Percentiles rank a stretch among this genome's conserved stretches.
Evolutionary conservation across 805 yeast genomes (phyloP).

Genomic region (Ogataea angusta): DNA sequence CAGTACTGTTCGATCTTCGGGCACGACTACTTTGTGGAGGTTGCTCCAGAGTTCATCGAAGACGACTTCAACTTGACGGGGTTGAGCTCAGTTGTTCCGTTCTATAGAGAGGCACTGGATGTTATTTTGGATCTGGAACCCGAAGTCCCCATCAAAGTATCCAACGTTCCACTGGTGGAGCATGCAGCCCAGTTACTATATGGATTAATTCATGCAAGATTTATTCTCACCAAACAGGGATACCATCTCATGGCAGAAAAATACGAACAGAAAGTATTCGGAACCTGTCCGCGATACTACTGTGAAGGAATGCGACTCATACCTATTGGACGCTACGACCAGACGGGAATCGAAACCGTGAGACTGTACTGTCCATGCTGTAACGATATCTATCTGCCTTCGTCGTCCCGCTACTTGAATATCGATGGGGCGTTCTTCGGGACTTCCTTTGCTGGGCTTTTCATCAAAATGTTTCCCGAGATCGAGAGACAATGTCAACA

Average conservation of each 20-base stretch:
- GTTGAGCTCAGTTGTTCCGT: conserved; percentile 77
- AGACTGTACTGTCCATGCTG: conserved; percentile 93
- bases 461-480: conserved; percentile 89
- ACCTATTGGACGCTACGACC: conserved; percentile 89
- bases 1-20: conserved; percentile 76
- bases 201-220: conserved; percentile 93
- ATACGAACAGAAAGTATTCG: conserved; percentile 85
- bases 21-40: conserved; percentile 89
- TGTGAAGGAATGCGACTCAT: conserved; percentile 88
- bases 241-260: conserved; percentile 90
- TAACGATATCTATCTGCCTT: conserved; percentile 84
- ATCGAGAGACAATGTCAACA: conserved; percentile 71
- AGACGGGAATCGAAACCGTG: conserved; percentile 89
- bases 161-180: conserved; percentile 72
- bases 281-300: conserved; percentile 83
- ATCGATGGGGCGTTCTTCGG: conserved; percentile 98
- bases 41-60: conserved; percentile 86
- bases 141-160: conserved; percentile 51
- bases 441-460: conserved; percentile 89
- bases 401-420: conserved; percentile 78
- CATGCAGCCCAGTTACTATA: conserved; percentile 90
- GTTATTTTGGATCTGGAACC: conserved; percentile 84
- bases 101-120: conserved; percentile 87
- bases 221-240: conserved; percentile 84
- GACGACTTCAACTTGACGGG: conserved; percentile 97